Evolutionary conservation across 2,329 filamentous ascomycete genomes (phyloP).

Genomic region (Diaporthe longicolla): DNA sequence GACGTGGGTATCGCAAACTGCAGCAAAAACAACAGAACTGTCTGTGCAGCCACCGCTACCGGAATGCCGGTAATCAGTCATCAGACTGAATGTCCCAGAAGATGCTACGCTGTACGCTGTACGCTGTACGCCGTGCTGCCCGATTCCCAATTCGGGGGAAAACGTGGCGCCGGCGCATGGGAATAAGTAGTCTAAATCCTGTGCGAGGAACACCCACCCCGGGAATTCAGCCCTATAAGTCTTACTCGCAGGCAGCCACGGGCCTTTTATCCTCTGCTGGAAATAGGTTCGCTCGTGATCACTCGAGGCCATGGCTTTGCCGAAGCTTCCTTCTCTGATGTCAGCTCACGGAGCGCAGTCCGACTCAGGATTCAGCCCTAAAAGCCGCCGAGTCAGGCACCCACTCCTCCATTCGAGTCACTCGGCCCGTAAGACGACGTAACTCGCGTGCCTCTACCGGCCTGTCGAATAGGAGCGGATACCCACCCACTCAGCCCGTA

Average conservation of each 20-base stretch:
- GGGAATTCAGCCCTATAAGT: slow-evolving; percentile 29
- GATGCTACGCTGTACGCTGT: slow-evolving; percentile 18
- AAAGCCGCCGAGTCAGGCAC: slow-evolving; percentile 34
- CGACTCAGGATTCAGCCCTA: slow-evolving; percentile 37
- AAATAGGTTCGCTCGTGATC: slow-evolving; percentile 31
- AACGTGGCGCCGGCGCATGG: slow-evolving; percentile 25
- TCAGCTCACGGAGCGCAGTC: slow-evolving; percentile 32
- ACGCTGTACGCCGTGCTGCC: slow-evolving; percentile 10
- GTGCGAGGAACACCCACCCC: slow-evolving; percentile 4
- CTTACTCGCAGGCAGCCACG: slow-evolving; percentile 35
- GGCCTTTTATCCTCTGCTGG: background rate
- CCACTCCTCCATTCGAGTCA: slow-evolving; percentile 30
- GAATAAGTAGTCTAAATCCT: slow-evolving; percentile 35
- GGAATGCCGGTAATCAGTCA: slow-evolving; percentile 25
- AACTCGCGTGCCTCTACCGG: slow-evolving; percentile 8
- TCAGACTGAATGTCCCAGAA: slow-evolving; percentile 23
- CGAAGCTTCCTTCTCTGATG: slow-evolving; percentile 36
- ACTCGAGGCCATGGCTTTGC: slow-evolving; percentile 24
- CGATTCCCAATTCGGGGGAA: background rate
- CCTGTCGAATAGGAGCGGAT: slow-evolving; percentile 25
- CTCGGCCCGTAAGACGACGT: slow-evolving; percentile 31
- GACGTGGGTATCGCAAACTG: slow-evolving; percentile 24
- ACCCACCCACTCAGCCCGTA: slow-evolving; percentile 32
- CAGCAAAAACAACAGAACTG: slow-evolving; percentile 13
- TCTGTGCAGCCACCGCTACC: slow-evolving; percentile 29